phyloP scores from a whole-genome alignment of 495 filamentous ascomycete genomes.

The Peziza echinospora region DNA sequence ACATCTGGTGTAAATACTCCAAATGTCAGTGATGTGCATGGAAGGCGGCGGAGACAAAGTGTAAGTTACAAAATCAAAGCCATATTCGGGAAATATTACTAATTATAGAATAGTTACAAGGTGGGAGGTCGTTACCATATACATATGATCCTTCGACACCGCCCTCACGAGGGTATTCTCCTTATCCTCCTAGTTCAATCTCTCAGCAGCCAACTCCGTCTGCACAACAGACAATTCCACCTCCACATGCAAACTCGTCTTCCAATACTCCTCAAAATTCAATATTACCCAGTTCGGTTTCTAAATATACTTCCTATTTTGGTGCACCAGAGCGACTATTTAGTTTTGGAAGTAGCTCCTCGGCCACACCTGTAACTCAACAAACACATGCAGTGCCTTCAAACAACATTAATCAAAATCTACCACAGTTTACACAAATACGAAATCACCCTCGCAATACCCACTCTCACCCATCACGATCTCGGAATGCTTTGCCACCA shows the following conservation, averaged over 20 bases:
- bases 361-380: background rate
- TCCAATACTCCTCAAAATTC: too few relatives aligned
- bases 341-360: background rate
- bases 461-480: constrained; percentile 10
- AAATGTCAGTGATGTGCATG: background rate
- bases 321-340: background rate
- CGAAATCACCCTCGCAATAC: constrained; percentile 6
- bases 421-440: background rate
- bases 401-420: background rate
- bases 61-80: background rate
- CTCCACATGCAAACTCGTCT: too few relatives aligned
- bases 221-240: too few relatives aligned
- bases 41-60: background rate
- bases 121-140: background rate
- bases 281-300: too few relatives aligned
- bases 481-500: constrained; percentile 14
- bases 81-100: background rate
- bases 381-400: background rate
- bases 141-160: background rate
- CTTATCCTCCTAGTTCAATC: too few relatives aligned
- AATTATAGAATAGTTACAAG: background rate
- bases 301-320: too few relatives aligned
- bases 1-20: background rate
- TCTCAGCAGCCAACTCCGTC: too few relatives aligned
- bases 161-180: background rate